Percentiles rank a stretch among this genome's conserved stretches.
phyloP scores from a whole-genome alignment of 2,329 filamentous ascomycete species.

The Zelopaecilomyces penicillatus region DNA sequence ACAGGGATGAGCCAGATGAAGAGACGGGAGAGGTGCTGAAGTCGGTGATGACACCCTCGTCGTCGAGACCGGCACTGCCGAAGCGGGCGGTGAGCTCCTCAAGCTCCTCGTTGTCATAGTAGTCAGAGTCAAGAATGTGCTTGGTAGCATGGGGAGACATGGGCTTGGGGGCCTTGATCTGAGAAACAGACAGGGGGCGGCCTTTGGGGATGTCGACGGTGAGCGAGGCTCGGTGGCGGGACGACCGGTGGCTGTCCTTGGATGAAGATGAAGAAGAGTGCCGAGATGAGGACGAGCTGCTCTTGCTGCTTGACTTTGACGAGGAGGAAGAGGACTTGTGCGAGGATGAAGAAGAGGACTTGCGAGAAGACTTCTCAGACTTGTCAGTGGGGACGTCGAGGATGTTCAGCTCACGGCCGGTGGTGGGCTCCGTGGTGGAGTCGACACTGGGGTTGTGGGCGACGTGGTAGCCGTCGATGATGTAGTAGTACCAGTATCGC shows the following conservation, averaged over 20 bases:
- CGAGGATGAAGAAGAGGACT: slow-evolving; percentile 37
- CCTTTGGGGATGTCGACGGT: slow-evolving; percentile 72
- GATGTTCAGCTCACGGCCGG: slow-evolving; percentile 93
- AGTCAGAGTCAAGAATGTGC: slow-evolving; percentile 76
- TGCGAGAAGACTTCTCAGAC: slow-evolving; percentile 32
- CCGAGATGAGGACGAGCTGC: slow-evolving; percentile 35
- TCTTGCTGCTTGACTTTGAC: slow-evolving; percentile 21
- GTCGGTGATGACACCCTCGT: slow-evolving; percentile 47
- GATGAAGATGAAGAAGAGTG: slow-evolving; percentile 40
- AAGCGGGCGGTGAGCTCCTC: slow-evolving; percentile 76
- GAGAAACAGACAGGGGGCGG: slow-evolving; percentile 76
- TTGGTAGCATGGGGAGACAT: slow-evolving; percentile 80
- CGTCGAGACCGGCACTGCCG: slow-evolving; percentile 49
- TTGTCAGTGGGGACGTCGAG: slow-evolving; percentile 68
- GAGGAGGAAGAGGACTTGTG: slow-evolving; percentile 23
- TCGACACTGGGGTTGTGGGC: slow-evolving; percentile 89
- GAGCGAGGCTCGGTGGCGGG: slow-evolving; percentile 41
- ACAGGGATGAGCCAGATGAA: slow-evolving; percentile 61
- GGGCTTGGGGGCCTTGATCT: slow-evolving; percentile 87
- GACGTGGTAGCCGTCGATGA: slow-evolving; percentile 98
- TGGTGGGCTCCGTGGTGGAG: slow-evolving; percentile 90
- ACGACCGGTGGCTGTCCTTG: slow-evolving; percentile 31
- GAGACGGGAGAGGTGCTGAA: slow-evolving; percentile 54
- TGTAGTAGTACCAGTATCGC: slow-evolving; percentile 99
- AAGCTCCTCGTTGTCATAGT: slow-evolving; percentile 61